phyloP scores from a whole-genome alignment of 129 eudicot species.

The Escallonia rubra region DNA sequence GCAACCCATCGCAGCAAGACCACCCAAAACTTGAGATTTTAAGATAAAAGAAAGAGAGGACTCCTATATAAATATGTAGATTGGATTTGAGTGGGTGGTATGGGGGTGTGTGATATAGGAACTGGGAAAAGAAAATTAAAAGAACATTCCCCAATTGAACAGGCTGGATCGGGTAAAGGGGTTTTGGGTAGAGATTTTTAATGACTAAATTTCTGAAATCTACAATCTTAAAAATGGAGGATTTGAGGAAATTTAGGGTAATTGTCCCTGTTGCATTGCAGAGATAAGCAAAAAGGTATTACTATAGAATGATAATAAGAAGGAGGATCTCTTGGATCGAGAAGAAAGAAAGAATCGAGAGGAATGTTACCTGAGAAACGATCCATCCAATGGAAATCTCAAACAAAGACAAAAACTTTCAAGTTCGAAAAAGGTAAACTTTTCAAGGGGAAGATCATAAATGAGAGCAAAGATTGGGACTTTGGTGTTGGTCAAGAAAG shows the following conservation, averaged over 20 bases:
- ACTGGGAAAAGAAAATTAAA: conserved; percentile 16
- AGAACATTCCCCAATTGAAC: conserved; percentile 54
- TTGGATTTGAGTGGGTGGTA: not conserved
- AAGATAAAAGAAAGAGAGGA: conserved; percentile 6
- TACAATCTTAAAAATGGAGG: conserved; percentile 1
- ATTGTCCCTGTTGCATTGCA: conserved; percentile 15
- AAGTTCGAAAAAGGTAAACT: not conserved
- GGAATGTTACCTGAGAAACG: not conserved
- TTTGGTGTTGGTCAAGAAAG: not conserved
- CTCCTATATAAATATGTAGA: conserved; percentile 4
- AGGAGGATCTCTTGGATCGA: not conserved
- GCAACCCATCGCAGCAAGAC: conserved; percentile 59
- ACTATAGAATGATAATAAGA: not conserved
- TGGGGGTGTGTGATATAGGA: conserved; percentile 13
- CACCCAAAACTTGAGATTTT: not conserved
- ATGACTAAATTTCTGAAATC: not conserved
- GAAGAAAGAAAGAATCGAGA: not conserved
- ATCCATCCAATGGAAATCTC: not conserved
- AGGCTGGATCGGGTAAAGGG: conserved; percentile 13
- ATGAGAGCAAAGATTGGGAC: not conserved
- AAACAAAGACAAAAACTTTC: not conserved
- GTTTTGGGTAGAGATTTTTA: conserved; percentile 12
- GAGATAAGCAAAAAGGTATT: conserved; percentile 8
- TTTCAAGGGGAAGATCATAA: not conserved
- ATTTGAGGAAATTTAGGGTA: conserved; percentile 4